A percentile compares a stretch with the other conserved stretches of the same genome.
These are phyloP conservation scores for Citrus medica DNA, from an alignment of 345 rosid species.

Conservation along the genomic window DNA sequence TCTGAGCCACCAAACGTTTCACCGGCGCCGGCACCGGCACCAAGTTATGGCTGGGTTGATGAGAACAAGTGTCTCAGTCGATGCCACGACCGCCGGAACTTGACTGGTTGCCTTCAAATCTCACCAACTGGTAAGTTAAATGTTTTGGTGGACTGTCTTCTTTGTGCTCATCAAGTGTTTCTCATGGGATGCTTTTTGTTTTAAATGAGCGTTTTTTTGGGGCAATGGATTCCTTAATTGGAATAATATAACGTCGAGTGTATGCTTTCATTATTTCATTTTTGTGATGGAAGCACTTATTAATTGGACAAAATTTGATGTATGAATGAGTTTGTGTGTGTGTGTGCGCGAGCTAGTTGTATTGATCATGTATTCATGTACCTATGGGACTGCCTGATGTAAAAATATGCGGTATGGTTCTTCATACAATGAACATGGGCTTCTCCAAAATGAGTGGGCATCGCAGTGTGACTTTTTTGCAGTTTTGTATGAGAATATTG, in stretches of 20 bases:
- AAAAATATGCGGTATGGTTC: neutral
- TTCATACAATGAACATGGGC: neutral
- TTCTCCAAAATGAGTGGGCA: neutral
- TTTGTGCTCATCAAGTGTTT: neutral
- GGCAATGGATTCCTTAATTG: neutral
- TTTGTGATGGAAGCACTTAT: neutral
- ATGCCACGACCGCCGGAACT: neutral
- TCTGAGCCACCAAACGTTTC: neutral
- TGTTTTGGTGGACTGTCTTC: neutral
- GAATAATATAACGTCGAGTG: neutral
- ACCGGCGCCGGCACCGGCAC: slow-evolving; percentile 9
- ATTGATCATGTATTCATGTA: neutral
- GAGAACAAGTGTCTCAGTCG: neutral
- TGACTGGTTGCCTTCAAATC: slow-evolving; percentile 15
- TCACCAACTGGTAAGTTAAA: slow-evolving; percentile 1
- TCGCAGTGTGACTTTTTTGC: neutral
- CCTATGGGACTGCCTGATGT: neutral
- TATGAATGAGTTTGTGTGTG: neutral
- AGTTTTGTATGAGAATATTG: neutral
- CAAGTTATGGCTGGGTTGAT: neutral
- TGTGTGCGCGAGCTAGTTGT: neutral
- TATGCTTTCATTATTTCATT: neutral
- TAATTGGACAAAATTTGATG: neutral
- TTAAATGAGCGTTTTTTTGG: neutral
- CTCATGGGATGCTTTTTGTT: neutral